Evolutionary conservation across 2,329 filamentous ascomycete species (phyloP), one percentile per base, ranked within the genome.

Genomic region (Aspergillus pseudotamarii): DNA sequence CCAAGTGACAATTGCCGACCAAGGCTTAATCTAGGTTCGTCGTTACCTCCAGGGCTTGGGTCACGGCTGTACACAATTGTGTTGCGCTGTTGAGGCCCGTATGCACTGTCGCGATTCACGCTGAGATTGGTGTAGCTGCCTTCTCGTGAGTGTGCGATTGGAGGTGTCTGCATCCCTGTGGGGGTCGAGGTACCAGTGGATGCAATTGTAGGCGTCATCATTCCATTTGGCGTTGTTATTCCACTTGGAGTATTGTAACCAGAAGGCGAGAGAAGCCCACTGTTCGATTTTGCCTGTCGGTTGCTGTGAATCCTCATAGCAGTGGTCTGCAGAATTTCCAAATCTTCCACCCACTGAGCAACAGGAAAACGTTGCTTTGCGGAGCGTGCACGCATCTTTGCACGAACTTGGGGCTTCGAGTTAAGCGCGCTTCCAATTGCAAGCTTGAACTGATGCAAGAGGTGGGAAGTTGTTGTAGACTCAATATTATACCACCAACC

Each of bases 401-500:
- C 85, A 60, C 88, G 80, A 30, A 84, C 84, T 41, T 85, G 80
- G 16, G 77, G 76, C 66, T 85, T 85, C 1, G 86, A 88, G 59
- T 80, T 84, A 59, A 90, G 73, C 1, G 88, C 88, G 58, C 82
- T 82, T n/a, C 85, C 78, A 65, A 90, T 89, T 14, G 88, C 86
- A 66, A 83, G 81, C 73, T 86, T 88, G 79, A 90, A 90, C 71
- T 90, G 88, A 53, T 86, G 84, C 59, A 90, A 79, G 50, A 89
- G 76, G 77, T 90, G 88, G 50, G 83, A 83, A 0, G 87, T 88
- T 1, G 86, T 86, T 6, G 83, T 87, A 0, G 86, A 89, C 72
- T 90, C 88, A 61, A 90, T 85, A 0, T 88, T 89, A 73, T 86
- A 90, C 88, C 88, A 90, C 85, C 88, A 90, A 28, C 88, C 88